These are phyloP conservation scores for Aureobasidium zeae DNA, from an alignment of 2,329 filamentous ascomycete species.

Conservation along the genomic window DNA sequence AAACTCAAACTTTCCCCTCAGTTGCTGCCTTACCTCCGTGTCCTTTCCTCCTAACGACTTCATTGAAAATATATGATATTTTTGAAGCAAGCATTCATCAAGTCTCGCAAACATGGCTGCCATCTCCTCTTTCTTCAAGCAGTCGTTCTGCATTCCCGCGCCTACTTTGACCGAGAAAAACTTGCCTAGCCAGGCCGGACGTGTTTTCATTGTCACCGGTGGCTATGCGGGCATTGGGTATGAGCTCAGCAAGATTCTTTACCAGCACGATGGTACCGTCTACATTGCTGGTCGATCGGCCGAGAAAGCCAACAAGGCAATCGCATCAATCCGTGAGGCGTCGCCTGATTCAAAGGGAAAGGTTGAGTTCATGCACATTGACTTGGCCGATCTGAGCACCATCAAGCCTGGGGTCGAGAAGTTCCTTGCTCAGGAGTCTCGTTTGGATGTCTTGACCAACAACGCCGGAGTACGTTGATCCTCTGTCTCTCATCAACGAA, in stretches of 20 bases:
- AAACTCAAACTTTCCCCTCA: no score
- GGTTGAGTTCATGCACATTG: conserved; percentile 39
- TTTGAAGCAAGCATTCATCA: no score
- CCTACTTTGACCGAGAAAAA: conserved; percentile 37
- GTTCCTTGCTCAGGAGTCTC: conserved; percentile 29
- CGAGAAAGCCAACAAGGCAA: conserved; percentile 38
- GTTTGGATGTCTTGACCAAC: conserved; percentile 35
- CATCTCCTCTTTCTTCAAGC: conserved; percentile 17
- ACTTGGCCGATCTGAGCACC: conserved; percentile 32
- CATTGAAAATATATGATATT: no score
- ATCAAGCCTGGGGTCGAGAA: conserved; percentile 28
- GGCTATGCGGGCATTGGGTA: conserved; percentile 40
- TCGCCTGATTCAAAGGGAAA: conserved; percentile 32
- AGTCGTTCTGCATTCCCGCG: conserved; percentile 24
- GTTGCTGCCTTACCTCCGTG: no score
- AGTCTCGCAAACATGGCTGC: not conserved
- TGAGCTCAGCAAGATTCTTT: conserved; percentile 46
- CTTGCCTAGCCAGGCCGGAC: conserved; percentile 34
- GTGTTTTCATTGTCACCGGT: conserved; percentile 46
- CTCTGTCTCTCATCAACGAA: not conserved
- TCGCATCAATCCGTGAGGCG: conserved; percentile 35
- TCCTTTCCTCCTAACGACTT: no score
- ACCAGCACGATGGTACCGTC: conserved; percentile 45
- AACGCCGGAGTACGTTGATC: conserved; percentile 29
- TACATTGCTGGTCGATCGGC: conserved; percentile 45